phyloP scores from a whole-genome alignment of 108 stramenopile species.

The Ochromonas danica region DNA sequence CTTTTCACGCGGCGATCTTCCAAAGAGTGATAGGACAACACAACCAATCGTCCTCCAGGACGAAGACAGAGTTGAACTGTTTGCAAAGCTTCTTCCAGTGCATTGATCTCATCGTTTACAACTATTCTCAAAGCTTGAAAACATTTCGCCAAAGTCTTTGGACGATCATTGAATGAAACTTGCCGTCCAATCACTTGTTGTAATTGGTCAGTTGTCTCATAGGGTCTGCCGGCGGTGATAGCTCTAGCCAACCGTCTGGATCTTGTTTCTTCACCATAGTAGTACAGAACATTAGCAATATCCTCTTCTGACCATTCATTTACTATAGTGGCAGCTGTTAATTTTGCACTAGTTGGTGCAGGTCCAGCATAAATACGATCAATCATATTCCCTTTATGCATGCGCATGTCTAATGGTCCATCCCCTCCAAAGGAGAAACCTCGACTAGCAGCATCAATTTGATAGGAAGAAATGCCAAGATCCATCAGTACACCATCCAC shows the following conservation, averaged over 20 bases:
- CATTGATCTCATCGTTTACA: constrained; percentile 74
- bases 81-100: constrained; percentile 39
- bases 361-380: too few species aligned
- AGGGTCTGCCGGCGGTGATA: constrained; percentile 68
- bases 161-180: constrained; percentile 63
- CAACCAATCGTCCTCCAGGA: constrained; percentile 61
- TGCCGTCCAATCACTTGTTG: constrained; percentile 71
- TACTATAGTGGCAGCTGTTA: constrained; percentile 79
- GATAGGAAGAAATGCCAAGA: constrained; percentile 84
- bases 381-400: constrained; percentile 48
- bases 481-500: constrained; percentile 89
- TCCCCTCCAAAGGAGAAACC: constrained; percentile 87
- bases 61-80: constrained; percentile 30
- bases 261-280: constrained; percentile 76
- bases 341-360: background rate
- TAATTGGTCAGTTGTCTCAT: constrained; percentile 70
- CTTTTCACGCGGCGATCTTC: constrained; percentile 79
- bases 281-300: constrained; percentile 66
- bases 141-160: constrained; percentile 75
- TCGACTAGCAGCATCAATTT: constrained; percentile 78
- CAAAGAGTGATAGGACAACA: constrained; percentile 86
- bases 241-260: constrained; percentile 69
- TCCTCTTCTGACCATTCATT: constrained; percentile 76
- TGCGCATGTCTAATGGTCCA: constrained; percentile 93
- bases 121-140: constrained; percentile 83